These are phyloP conservation scores for Pleurotus tuber-regium DNA, from an alignment of 768 basidiomycete genomes.

Conservation along the genomic window DNA sequence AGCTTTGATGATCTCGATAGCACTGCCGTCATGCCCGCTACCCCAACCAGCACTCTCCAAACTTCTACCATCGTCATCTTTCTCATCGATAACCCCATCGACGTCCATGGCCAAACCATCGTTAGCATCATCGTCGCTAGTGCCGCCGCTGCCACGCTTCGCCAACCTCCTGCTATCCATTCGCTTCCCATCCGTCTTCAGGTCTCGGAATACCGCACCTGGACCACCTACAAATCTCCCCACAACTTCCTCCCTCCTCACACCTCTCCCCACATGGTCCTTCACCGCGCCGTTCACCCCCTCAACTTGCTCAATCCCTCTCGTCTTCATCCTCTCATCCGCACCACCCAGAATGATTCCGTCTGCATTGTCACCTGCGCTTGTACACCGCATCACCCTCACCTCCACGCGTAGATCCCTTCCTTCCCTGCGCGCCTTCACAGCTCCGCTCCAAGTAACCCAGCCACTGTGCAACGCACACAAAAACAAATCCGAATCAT, in stretches of 20 bases:
- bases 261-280: constrained; percentile 9
- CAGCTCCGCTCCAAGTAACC: constrained; percentile 43
- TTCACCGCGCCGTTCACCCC: constrained; percentile 12
- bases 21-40: constrained; percentile 75
- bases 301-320: constrained; percentile 17
- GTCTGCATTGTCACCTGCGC: constrained; percentile 11
- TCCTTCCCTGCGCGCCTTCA: constrained; percentile 34
- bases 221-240: constrained; percentile 45
- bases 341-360: constrained; percentile 4
- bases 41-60: constrained; percentile 75
- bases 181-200: constrained; percentile 19
- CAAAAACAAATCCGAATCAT: constrained; percentile 71
- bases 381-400: constrained; percentile 36
- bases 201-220: constrained; percentile 32
- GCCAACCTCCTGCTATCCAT: too few relatives aligned
- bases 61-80: constrained; percentile 57
- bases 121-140: constrained; percentile 26
- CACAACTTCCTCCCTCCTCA: constrained; percentile 40
- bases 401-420: constrained; percentile 40
- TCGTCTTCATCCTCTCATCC: constrained; percentile 18
- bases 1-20: constrained; percentile 66
- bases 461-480: constrained; percentile 70
- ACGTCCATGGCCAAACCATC: constrained; percentile 24
- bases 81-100: constrained; percentile 18
- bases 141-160: constrained; percentile 19